Evolutionary conservation across 768 basidiomycete genomes (phyloP).

Genomic region (Tephrocybe sp.): DNA sequence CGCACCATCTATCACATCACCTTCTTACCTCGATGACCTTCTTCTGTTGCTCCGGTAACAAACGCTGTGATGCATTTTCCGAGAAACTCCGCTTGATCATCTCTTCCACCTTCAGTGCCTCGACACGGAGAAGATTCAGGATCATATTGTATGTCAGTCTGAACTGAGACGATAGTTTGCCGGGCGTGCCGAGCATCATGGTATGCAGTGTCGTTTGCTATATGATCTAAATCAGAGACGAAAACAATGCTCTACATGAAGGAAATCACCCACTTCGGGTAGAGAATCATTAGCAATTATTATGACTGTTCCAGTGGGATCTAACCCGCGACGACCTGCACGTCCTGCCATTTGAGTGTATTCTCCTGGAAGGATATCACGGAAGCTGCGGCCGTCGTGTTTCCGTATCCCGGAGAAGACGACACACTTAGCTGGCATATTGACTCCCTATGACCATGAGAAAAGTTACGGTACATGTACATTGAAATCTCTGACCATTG

Average conservation of each 20-base stretch:
- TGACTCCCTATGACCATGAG: slow-evolving; percentile 74
- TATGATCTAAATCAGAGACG: neutral
- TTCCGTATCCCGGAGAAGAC: slow-evolving; percentile 95
- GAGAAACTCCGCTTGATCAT: slow-evolving; percentile 99
- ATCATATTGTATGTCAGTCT: slow-evolving; percentile 99
- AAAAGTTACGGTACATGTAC: neutral
- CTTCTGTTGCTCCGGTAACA: slow-evolving; percentile 92
- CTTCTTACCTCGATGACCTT: slow-evolving; percentile 72
- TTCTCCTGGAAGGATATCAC: slow-evolving; percentile 87
- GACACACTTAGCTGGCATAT: slow-evolving; percentile 98
- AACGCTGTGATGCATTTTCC: slow-evolving; percentile 90
- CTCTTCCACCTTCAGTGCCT: slow-evolving; percentile 94
- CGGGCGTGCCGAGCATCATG: slow-evolving; percentile 95
- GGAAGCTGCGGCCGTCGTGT: slow-evolving; percentile 91
- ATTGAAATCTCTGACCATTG: slow-evolving; percentile 67
- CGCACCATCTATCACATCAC: neutral
- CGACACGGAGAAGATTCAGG: slow-evolving; percentile 91
- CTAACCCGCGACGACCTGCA: slow-evolving; percentile 93
- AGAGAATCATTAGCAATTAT: slow-evolving; percentile 80
- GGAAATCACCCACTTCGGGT: slow-evolving; percentile 71
- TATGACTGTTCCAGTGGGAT: slow-evolving; percentile 93
- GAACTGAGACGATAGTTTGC: slow-evolving; percentile 93
- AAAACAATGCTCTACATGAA: slow-evolving; percentile 1
- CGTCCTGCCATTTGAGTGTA: slow-evolving; percentile 99
- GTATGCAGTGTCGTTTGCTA: slow-evolving; percentile 73